Conservation (phyloP, 2,329 filamentous ascomycete genomes). For the Bipolaris gigantea region DNA sequence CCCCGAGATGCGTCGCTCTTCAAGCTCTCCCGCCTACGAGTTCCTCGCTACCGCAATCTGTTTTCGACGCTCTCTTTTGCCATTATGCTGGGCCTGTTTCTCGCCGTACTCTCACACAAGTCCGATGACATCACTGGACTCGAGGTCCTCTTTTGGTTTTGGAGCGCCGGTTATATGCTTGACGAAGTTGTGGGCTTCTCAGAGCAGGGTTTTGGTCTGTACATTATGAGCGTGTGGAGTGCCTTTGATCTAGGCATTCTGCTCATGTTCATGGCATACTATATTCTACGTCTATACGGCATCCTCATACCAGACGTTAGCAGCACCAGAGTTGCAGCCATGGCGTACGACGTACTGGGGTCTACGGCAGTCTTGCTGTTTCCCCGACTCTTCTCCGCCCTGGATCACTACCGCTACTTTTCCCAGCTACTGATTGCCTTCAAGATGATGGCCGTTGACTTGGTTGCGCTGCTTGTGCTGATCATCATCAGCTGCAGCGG, state of each 20-base stretch:
- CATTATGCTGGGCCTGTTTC: conserved; percentile 79
- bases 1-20: conserved; percentile 86
- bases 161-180: conserved; percentile 95
- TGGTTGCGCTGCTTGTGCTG: conserved; percentile 80
- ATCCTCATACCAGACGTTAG: conserved; percentile 76
- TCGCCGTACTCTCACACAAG: conserved; percentile 76
- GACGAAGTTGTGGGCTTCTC: conserved; percentile 96
- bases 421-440: conserved; percentile 94
- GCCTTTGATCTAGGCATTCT: conserved; percentile 91
- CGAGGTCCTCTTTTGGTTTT: conserved; percentile 94
- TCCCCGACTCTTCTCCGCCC: conserved; percentile 85
- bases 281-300: conserved; percentile 84
- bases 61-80: conserved; percentile 86
- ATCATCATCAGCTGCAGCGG: conserved; percentile 88
- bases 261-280: conserved; percentile 82
- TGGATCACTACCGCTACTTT: conserved; percentile 96
- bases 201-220: conserved; percentile 93
- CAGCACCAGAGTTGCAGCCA: conserved; percentile 71
- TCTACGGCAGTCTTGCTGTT: conserved; percentile 88
- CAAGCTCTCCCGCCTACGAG: conserved; percentile 86
- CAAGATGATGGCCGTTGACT: conserved; percentile 87
- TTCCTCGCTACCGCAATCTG: conserved; percentile 88
- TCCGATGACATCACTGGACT: conserved; percentile 79
- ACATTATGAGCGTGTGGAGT: conserved; percentile 98
- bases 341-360: conserved; percentile 92